Percentiles rank a stretch among this genome's conserved stretches.
Conservation (phyloP, 345 rosid genomes). For the Angophora floribunda region DNA sequence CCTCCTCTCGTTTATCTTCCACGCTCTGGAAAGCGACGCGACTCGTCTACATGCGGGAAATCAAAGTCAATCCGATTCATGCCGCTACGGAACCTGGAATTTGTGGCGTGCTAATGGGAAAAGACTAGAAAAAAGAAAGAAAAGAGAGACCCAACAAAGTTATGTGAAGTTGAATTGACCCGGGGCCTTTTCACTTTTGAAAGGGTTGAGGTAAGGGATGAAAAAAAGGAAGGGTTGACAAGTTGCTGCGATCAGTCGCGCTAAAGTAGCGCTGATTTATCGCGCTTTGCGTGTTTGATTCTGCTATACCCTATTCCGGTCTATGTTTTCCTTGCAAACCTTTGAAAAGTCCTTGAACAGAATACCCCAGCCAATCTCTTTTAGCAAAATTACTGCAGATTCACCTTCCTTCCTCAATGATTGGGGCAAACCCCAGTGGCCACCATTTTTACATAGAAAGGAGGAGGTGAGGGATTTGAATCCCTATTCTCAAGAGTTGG, state of each 20-base stretch:
- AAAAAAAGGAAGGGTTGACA: background rate
- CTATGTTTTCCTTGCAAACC: background rate
- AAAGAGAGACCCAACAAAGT: background rate
- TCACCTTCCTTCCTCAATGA: background rate
- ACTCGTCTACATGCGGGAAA: background rate
- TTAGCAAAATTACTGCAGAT: background rate
- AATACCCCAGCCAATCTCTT: background rate
- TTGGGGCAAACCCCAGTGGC: too few relatives aligned
- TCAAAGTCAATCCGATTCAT: background rate
- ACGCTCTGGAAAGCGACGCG: background rate
- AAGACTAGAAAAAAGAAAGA: background rate
- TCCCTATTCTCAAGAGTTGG: too few relatives aligned
- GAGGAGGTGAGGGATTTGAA: too few relatives aligned
- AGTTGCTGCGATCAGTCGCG: accelerated
- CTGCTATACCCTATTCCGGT: background rate
- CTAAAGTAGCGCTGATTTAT: background rate
- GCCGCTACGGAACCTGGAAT: background rate
- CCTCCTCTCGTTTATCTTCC: background rate
- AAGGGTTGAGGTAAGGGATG: too few relatives aligned
- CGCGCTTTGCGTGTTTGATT: background rate
- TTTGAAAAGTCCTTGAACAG: background rate
- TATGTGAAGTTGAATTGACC: background rate
- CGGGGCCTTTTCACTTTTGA: background rate
- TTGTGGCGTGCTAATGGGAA: background rate
- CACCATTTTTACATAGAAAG: too few relatives aligned